phyloP scores from a whole-genome alignment of 2,329 filamentous ascomycete species.

The Diaporthe vexans region DNA sequence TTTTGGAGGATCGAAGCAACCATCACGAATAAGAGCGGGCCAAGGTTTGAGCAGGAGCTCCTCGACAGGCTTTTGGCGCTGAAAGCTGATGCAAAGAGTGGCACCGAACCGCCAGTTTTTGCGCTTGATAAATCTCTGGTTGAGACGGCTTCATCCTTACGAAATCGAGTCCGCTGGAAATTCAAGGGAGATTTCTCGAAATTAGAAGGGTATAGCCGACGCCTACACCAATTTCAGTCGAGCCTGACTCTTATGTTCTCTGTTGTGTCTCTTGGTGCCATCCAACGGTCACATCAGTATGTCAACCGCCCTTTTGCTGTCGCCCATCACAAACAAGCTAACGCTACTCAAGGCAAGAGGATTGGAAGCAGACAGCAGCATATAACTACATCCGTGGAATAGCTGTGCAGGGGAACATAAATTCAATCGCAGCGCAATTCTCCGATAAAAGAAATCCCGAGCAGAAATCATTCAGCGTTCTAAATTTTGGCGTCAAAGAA shows the following conservation, averaged over 20 bases:
- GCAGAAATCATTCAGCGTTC: neutral
- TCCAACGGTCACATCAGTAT: too few relatives aligned
- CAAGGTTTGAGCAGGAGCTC: neutral
- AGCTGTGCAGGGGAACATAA: neutral
- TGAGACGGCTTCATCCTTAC: neutral
- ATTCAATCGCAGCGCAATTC: neutral
- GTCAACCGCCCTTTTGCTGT: too few relatives aligned
- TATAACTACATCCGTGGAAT: neutral
- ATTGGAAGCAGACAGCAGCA: neutral
- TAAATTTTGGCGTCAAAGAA: neutral
- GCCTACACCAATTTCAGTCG: neutral
- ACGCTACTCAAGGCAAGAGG: too few relatives aligned
- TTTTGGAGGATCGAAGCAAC: constrained; percentile 5
- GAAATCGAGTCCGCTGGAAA: neutral
- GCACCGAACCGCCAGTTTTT: neutral
- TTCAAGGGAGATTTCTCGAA: neutral
- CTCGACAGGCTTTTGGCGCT: neutral
- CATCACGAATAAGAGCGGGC: neutral
- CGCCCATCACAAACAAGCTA: too few relatives aligned
- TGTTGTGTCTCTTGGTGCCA: too few relatives aligned
- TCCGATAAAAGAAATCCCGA: neutral
- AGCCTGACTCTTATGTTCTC: too few relatives aligned
- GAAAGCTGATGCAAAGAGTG: neutral
- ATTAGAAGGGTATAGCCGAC: neutral
- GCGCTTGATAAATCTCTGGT: neutral